phyloP scores from a whole-genome alignment of 306 rosid species.

The Castanea mollissima region DNA sequence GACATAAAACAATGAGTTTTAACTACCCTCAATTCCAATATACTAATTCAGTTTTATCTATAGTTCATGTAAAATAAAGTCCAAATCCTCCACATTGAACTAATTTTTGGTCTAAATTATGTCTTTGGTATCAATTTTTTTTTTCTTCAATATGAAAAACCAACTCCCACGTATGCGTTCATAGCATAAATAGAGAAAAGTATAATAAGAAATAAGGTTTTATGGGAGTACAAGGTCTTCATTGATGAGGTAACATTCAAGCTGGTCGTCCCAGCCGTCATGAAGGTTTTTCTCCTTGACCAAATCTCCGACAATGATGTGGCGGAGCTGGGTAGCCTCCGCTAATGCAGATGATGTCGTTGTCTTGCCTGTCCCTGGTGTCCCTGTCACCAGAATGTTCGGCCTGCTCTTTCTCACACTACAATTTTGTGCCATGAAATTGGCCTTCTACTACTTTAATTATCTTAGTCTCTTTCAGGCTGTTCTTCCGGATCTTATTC shows the following conservation, averaged over 20 bases:
- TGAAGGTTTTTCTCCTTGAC: constrained; percentile 80
- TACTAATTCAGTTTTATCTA: background rate
- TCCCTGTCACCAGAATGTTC: constrained; percentile 76
- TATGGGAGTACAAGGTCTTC: constrained; percentile 60
- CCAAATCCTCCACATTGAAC: background rate
- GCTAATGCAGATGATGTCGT: constrained; percentile 62
- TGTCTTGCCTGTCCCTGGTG: constrained; percentile 92
- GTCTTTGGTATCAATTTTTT: too few species aligned
- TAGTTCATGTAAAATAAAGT: background rate
- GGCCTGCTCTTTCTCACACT: constrained; percentile 50
- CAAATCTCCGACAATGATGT: constrained; percentile 64
- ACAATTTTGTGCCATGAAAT: constrained; percentile 31
- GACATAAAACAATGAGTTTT: too few species aligned
- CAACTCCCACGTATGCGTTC: background rate
- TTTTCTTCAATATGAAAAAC: background rate
- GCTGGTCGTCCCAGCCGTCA: constrained; percentile 83
- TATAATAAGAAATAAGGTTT: background rate
- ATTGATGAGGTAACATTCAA: constrained; percentile 65
- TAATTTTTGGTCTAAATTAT: background rate
- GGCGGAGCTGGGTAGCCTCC: constrained; percentile 58
- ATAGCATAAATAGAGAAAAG: background rate
- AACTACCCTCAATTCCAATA: too few species aligned
- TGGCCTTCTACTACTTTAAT: background rate
- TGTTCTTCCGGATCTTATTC: background rate
- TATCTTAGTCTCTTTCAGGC: background rate